Evolutionary conservation across 352 stramenopile species (phyloP), one percentile per base, ranked within the genome.

Genomic region (Globisporangium paroecandrum): DNA sequence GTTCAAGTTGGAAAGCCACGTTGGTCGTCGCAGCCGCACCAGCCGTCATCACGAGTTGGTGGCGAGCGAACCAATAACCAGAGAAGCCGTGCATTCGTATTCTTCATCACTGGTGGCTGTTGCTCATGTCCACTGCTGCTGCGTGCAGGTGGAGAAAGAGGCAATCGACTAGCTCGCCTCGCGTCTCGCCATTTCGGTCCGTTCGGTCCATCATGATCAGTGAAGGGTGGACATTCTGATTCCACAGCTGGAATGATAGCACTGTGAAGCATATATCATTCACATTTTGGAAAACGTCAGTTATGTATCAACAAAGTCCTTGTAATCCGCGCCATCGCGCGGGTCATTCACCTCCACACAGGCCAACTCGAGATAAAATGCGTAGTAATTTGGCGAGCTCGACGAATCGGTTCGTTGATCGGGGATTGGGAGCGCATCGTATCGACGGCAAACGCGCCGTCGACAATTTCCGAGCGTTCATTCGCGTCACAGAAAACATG

Each of bases 1-100:
- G 47, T 55, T 55, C 47, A 55, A 55, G 47, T 55, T 55, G 47
- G 47, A 27, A 29, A 55, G 10, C 47, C 47, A 55, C 47, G 47
- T 10, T n/a, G 22, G 6, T 22, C 3, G 47, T 15, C 47, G 47
- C 20, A n/a, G 47, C 47, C 20, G 20, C 47, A 9, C 6, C 47
- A 6, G 46, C 9, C 47, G n/a, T 29, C 47, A 55, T 51, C 43
- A 29, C 7, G 20, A 53, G 46, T 12, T 12, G 5, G 25, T 53
- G 46, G 46, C 46, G 8, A 24, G 20, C 46, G 18, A 25, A 54
- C 4, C 20, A 25, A n/a, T 18, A 32, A 47, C 41, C 15, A 47
- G 20, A 47, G 41, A 20, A 13, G 10, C 36, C 6, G 36, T 43
- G 36, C 7, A 43, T 13, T 13, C 12, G 36, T 13, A 43, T 43